A percentile compares a stretch with the other conserved stretches of the same genome.
phyloP scores from a whole-genome alignment of 805 yeast genomes.

The Ogataea thermomethanolica region DNA sequence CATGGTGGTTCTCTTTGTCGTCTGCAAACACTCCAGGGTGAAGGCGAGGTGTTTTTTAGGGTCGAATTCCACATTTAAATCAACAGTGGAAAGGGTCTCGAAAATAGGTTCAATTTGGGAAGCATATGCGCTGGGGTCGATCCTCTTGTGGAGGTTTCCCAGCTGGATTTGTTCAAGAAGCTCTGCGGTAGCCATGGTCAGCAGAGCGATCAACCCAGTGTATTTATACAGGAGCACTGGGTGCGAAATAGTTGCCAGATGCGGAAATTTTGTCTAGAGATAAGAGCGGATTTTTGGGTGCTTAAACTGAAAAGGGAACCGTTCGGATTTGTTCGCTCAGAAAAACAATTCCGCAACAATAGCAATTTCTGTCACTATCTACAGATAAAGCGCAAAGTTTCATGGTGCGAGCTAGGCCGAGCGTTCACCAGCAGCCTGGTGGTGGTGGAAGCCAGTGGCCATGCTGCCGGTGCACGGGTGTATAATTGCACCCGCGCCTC shows the following conservation, averaged over 20 bases:
- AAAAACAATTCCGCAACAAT: constrained; percentile 1
- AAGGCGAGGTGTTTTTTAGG: constrained; percentile 38
- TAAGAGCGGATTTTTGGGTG: constrained; percentile 3
- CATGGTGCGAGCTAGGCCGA: no score
- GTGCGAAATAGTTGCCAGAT: constrained; percentile 2
- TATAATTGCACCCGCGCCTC: no score
- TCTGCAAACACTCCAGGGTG: constrained; percentile 34
- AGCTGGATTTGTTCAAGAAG: constrained; percentile 32
- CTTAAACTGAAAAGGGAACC: constrained; percentile 1
- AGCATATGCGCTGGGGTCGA: constrained; percentile 35
- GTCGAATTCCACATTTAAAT: constrained; percentile 34
- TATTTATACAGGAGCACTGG: constrained; percentile 3
- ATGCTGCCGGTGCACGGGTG: no score
- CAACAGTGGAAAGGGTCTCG: constrained; percentile 16
- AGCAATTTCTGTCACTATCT: not conserved
- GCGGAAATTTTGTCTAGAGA: constrained; percentile 1
- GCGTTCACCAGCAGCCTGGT: no score
- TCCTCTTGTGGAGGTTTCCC: constrained; percentile 37
- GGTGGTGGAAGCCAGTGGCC: no score
- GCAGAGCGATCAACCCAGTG: not conserved
- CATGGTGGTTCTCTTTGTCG: constrained; percentile 41
- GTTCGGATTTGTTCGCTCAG: constrained; percentile 7
- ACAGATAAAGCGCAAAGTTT: no score
- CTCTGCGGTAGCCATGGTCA: constrained; percentile 30
- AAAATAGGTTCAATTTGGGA: constrained; percentile 32